Evolutionary conservation across 305 asterid species (phyloP), one percentile per base, ranked within the genome.

Genomic region (Fraxinus platypoda): DNA sequence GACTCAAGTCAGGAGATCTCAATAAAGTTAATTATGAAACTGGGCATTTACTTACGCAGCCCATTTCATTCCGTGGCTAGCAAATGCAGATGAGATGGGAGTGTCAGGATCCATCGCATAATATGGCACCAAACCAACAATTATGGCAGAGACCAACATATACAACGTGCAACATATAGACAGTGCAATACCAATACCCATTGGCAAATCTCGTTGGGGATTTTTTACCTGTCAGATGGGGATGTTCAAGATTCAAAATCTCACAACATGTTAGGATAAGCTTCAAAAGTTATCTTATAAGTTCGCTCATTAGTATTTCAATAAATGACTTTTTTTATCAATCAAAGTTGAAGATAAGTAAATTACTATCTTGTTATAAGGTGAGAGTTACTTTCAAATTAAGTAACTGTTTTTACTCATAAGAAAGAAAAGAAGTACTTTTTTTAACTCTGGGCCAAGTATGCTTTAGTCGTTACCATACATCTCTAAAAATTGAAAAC

Each of bases 31-130:
- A 80, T 28, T 25, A 11, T 21, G 19, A 28, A 70, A 81, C 37
- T 12, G 83, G 54, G 68, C 74, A 78, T 86, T 30, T 57, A 88
- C 99, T 87, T 88, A 96, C 99, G 97, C 97, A 57, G 98, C 99
- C 99, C 99, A 96, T 6, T 90, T 31, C 70, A 92, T 74, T 68
- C 97, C 99, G 79, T 92, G 95, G 83, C 90, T 89, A 78, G 93
- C 80, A 83, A 96, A 94, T 31, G 99, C 99, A 23, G 98, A 94
- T 52, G 99, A 94, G 84, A 96, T 94, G 17, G 99, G 99, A 82
- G 98, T 96, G 86, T 94, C 98, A n/a, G 98, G 98, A 85, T 96
- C 98, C 98, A 96, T 87, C 8, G 90, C 89, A 85, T 92, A 96
- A 85, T 93, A 96, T 25, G 99, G 99, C 62, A 96, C 99, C 79